Evolutionary conservation across 805 yeast genomes (phyloP).

Genomic region (Wickerhamiella sergipiensis): DNA sequence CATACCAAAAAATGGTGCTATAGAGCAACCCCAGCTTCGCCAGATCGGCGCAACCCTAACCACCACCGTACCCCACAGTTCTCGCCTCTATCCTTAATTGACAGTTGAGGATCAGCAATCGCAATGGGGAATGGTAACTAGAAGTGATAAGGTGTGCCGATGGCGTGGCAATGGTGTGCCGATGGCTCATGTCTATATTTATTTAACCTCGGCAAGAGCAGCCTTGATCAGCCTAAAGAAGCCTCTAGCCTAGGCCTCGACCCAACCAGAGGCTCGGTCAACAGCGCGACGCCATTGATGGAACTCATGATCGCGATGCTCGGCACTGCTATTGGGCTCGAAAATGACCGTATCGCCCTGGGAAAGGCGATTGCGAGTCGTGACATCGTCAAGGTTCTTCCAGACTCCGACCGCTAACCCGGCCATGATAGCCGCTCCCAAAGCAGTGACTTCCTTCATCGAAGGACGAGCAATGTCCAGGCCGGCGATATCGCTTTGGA

Average conservation of each 20-base stretch:
- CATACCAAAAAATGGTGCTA: not conserved
- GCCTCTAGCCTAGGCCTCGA: not conserved
- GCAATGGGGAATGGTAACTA: too few species aligned
- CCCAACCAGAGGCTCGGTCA: slow-evolving; percentile 67
- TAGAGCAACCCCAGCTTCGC: not conserved
- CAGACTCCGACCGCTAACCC: slow-evolving; percentile 65
- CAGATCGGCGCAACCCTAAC: not conserved
- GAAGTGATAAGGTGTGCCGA: too few species aligned
- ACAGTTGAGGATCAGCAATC: too few species aligned
- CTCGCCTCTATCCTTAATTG: too few species aligned
- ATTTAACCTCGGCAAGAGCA: too few species aligned
- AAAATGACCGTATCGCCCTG: slow-evolving; percentile 15
- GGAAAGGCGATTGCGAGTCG: slow-evolving; percentile 14
- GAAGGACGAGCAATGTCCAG: slow-evolving; percentile 72
- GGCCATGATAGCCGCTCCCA: slow-evolving; percentile 95
- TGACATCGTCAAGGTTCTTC: slow-evolving; percentile 61
- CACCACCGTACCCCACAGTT: not conserved
- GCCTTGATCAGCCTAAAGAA: too few species aligned
- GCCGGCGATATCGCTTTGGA: slow-evolving; percentile 84
- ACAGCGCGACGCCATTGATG: slow-evolving; percentile 76
- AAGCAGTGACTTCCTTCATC: slow-evolving; percentile 81
- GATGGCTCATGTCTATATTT: not conserved
- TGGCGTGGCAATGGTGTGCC: too few species aligned
- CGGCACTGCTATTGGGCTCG: slow-evolving; percentile 34
- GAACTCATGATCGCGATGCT: slow-evolving; percentile 50